Evolutionary conservation across 2,329 filamentous ascomycete genomes (phyloP), one percentile per base, ranked within the genome.

Genomic region (Leptosphaerulina australis): DNA sequence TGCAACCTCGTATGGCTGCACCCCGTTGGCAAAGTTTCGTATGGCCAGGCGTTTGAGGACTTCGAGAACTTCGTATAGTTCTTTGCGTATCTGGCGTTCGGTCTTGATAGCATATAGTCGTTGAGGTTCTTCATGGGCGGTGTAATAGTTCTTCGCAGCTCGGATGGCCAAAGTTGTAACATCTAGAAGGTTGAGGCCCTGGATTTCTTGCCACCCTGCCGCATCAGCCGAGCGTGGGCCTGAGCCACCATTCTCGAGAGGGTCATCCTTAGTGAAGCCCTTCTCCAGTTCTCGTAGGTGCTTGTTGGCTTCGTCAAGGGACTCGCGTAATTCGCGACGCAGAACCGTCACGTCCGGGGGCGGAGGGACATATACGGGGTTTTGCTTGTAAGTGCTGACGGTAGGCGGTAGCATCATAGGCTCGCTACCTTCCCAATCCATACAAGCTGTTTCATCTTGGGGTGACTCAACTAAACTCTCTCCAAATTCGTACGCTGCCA

Each of bases 141-240:
- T 97, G 74, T 99, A 97, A 76, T 97, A 99, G 64, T 95, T 87
- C 75, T 95, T 96, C 41, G 94, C 94, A 1, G 93, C 91, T 43
- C 91, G 85, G 60, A 99, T 97, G n/a, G 93, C 93, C 44, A 97
- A 80, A 1, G 94, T 99, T 68, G 94, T 88, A 44, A 96, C 86
- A 70, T 97, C 93, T 47, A 97, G 83, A 28, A 99, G 85, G 66
- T 95, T 90, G 79, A 97, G 85, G 14, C 93, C 94, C 71, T 96
- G 90, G 17, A 96, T 82, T 72, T 97, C 91, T 70, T 88, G 84
- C 86, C 88, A 96, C 7, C 85, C 87, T 58, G 85, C 83, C 15
- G 79, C 77, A 26, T 75, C 74, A 20, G 31, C 53, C 48, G 48
- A 66, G 29, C 52, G 54, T 47, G 38, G 51, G 3, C 46, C 45